These are phyloP conservation scores for Backusella morwellensis DNA, from an alignment of 192 early-diverging fungal genomes.

Conservation along the genomic window DNA sequence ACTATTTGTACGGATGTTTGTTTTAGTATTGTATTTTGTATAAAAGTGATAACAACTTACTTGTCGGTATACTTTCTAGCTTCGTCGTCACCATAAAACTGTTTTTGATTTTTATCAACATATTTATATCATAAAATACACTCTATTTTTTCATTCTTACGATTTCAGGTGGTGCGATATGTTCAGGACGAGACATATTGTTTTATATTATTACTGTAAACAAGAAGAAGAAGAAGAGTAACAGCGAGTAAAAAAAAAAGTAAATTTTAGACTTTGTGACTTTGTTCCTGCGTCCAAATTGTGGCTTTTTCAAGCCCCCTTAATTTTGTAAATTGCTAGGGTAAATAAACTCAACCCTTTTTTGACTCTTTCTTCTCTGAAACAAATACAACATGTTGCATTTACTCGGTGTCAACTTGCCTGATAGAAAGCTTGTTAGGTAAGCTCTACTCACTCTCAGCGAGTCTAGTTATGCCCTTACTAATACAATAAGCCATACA, in stretches of 20 bases:
- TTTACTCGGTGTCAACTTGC: slow-evolving; percentile 92
- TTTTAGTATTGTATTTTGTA: not conserved
- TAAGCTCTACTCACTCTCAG: not conserved
- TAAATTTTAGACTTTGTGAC: not conserved
- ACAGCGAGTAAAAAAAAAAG: slow-evolving; percentile 13
- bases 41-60: slow-evolving; percentile 41
- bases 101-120: not conserved
- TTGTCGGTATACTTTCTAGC: slow-evolving; percentile 93
- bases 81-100: slow-evolving; percentile 95
- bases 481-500: not conserved
- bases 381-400: slow-evolving; percentile 64
- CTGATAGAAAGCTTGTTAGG: slow-evolving; percentile 82
- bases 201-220: not conserved
- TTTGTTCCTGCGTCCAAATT: slow-evolving; percentile 2
- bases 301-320: slow-evolving; percentile 12
- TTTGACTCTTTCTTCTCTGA: not conserved
- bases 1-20: slow-evolving; percentile 40
- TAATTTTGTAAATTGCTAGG: not conserved
- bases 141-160: slow-evolving; percentile 44
- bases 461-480: not conserved
- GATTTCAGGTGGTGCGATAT: slow-evolving; percentile 95
- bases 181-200: slow-evolving; percentile 93
- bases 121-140: not conserved
- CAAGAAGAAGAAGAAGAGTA: not conserved
- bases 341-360: not conserved